Evolutionary conservation across 2,329 filamentous ascomycete species (phyloP).

Genomic region (Apiospora saccharicola): DNA sequence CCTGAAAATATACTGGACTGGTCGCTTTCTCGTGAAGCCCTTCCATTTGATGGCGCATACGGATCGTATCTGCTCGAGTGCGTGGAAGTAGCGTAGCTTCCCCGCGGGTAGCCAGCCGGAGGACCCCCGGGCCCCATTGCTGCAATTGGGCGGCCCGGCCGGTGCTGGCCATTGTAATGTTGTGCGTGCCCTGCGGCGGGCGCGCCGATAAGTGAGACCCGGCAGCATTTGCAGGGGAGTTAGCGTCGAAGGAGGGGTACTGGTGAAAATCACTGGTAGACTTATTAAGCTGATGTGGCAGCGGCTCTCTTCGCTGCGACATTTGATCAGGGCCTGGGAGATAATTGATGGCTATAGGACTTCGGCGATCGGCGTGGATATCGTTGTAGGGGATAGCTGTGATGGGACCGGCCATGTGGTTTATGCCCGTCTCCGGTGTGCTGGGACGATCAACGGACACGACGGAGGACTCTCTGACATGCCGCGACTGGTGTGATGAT

Average conservation of each 20-base stretch:
- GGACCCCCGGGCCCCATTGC: slow-evolving; percentile 69
- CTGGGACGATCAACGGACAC: slow-evolving; percentile 74
- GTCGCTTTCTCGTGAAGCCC: slow-evolving; percentile 49
- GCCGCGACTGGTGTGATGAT: slow-evolving; percentile 64
- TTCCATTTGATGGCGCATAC: slow-evolving; percentile 35
- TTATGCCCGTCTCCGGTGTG: slow-evolving; percentile 70
- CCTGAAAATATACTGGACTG: slow-evolving; percentile 65
- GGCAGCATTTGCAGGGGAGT: slow-evolving; percentile 53
- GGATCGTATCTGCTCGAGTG: slow-evolving; percentile 65
- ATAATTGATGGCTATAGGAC: slow-evolving; percentile 77
- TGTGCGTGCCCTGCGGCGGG: slow-evolving; percentile 62
- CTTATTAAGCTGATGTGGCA: slow-evolving; percentile 86
- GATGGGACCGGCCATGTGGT: slow-evolving; percentile 82
- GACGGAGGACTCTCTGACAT: slow-evolving; percentile 76
- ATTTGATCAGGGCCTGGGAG: slow-evolving; percentile 72
- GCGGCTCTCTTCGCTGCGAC: slow-evolving; percentile 71
- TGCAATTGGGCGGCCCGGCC: slow-evolving; percentile 79
- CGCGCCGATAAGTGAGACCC: slow-evolving; percentile 64
- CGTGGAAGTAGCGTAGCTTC: slow-evolving; percentile 60
- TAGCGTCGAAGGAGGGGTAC: slow-evolving; percentile 77
- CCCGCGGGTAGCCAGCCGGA: slow-evolving; percentile 44
- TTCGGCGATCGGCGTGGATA: slow-evolving; percentile 68
- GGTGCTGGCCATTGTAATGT: slow-evolving; percentile 75
- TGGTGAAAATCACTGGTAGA: slow-evolving; percentile 83
- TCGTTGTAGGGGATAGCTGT: slow-evolving; percentile 88